These are phyloP conservation scores for Microsporum canis DNA, from an alignment of 2,329 filamentous ascomycete species.

Conservation along the genomic window DNA sequence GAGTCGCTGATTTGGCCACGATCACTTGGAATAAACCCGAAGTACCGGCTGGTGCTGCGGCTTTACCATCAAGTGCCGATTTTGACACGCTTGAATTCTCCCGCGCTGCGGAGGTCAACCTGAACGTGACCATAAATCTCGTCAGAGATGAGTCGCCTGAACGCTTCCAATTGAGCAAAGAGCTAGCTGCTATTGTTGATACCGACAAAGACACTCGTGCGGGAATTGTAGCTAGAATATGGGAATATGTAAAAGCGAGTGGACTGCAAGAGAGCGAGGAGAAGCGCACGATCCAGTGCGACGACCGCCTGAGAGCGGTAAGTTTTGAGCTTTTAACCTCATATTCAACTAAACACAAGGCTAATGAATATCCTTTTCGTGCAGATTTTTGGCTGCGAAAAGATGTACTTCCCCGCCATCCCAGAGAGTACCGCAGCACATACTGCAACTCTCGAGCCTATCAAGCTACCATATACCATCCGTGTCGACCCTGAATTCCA, in stretches of 20 bases:
- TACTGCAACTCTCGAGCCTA: conserved; percentile 65
- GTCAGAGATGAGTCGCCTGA: conserved; percentile 76
- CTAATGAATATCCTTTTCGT: neutral
- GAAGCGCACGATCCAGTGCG: conserved; percentile 82
- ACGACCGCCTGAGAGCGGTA: conserved; percentile 68
- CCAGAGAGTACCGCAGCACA: conserved; percentile 69
- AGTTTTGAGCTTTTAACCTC: conserved; percentile 20
- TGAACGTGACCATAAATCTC: conserved; percentile 82
- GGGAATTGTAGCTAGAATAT: conserved; percentile 80
- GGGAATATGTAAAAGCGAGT: conserved; percentile 85
- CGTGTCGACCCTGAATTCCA: conserved; percentile 80
- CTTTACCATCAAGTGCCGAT: conserved; percentile 55
- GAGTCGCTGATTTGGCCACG: conserved; percentile 34
- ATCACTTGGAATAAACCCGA: conserved; percentile 83
- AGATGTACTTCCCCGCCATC: conserved; percentile 75
- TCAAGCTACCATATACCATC: conserved; percentile 83
- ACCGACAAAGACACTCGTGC: conserved; percentile 76
- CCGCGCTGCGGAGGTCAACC: conserved; percentile 80
- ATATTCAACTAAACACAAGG: neutral
- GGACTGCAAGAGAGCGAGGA: conserved; percentile 89
- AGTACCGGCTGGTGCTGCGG: conserved; percentile 38
- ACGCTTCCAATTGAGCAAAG: conserved; percentile 65
- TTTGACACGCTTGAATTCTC: conserved; percentile 91
- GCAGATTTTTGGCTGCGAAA: conserved; percentile 62
- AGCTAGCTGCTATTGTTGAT: conserved; percentile 73